Conservation (phyloP, 441 rosid species). For the Hura crepitans region DNA sequence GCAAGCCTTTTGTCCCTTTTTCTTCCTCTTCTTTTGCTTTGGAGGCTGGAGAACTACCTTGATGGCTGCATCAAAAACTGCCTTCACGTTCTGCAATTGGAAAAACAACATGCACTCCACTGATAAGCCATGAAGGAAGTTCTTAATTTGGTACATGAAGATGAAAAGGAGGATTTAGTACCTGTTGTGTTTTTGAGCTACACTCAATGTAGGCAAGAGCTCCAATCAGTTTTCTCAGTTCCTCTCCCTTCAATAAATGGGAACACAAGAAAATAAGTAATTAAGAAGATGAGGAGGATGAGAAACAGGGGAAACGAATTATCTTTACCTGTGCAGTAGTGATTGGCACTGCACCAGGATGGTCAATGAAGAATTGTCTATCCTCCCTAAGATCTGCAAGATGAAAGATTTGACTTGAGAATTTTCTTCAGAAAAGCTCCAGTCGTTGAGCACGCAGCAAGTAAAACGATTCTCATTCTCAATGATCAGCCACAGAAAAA, state of each 20-base stretch:
- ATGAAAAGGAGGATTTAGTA: slow-evolving; percentile 7
- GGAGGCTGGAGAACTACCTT: slow-evolving; percentile 89
- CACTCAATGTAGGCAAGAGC: slow-evolving; percentile 79
- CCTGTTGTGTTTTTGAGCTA: slow-evolving; percentile 93
- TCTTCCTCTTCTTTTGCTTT: slow-evolving; percentile 79
- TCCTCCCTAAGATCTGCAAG: too few species aligned
- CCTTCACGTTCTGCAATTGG: slow-evolving; percentile 68
- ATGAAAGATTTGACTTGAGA: too few species aligned
- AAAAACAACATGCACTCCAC: slow-evolving; percentile 13
- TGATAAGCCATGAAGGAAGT: not conserved
- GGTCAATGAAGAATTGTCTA: too few species aligned
- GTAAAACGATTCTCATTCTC: too few species aligned
- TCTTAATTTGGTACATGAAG: not conserved
- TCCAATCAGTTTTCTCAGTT: slow-evolving; percentile 21
- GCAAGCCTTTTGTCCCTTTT: slow-evolving; percentile 55
- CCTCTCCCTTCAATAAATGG: slow-evolving; percentile 38
- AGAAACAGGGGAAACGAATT: not conserved
- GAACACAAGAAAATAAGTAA: slow-evolving; percentile 5
- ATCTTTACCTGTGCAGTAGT: slow-evolving; percentile 18
- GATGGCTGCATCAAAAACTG: slow-evolving; percentile 79
- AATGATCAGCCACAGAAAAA: too few species aligned
- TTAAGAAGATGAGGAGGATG: not conserved
- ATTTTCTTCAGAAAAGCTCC: too few species aligned
- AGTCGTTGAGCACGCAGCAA: too few species aligned
- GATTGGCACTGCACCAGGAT: too few species aligned